Evolutionary conservation across 768 basidiomycete genomes (phyloP), one percentile per base, ranked within the genome.

Genomic region (Erythrobasidium yunnanense): DNA sequence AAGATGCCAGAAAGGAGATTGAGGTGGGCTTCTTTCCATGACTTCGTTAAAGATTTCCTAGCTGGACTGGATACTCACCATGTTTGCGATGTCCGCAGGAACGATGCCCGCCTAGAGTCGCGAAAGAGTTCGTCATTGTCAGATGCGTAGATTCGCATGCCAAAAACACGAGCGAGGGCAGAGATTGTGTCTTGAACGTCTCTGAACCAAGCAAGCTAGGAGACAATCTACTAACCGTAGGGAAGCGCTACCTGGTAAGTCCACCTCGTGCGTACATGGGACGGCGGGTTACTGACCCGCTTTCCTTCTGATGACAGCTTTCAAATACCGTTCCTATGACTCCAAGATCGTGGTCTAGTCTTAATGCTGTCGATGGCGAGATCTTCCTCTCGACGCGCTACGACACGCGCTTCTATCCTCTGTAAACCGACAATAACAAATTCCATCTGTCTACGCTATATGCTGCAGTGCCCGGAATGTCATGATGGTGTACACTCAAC

Each of bases 111-210:
- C 80, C 83, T 3, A 83, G 91, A 6, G 77, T 87, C 23, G 84
- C 89, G 17, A 82, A 84, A 50, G 83, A 80, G 57, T 90, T 92
- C 76, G 80, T 88, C 49, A 83, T 92, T 4, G 72, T 90, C n/a
- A 78, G 83, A n/a, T 80, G 85, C 18, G 78, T 82, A 70, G 91
- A 87, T 72, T 81, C 82, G 8, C 46, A 47, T 17, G 32, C 23
- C 13, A 23, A 29, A 15, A 27, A 27, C 49, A 27, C 13, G 7
- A 30, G 27, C 47, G 60, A 46, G 11, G 29, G 49, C 77, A 82
- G 15, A 77, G 81, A 66, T 81, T 88, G 54, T 79, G 77, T 88
- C 73, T 70, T 96, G 58, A 91, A 86, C 0, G 81, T 92, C 2
- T 91, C 88, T 88, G 88, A 92, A 71, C 84, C 82, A 1, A 76